These are phyloP conservation scores for Aureobasidium mangrovei DNA, from an alignment of 2,329 filamentous ascomycete genomes.

Conservation along the genomic window DNA sequence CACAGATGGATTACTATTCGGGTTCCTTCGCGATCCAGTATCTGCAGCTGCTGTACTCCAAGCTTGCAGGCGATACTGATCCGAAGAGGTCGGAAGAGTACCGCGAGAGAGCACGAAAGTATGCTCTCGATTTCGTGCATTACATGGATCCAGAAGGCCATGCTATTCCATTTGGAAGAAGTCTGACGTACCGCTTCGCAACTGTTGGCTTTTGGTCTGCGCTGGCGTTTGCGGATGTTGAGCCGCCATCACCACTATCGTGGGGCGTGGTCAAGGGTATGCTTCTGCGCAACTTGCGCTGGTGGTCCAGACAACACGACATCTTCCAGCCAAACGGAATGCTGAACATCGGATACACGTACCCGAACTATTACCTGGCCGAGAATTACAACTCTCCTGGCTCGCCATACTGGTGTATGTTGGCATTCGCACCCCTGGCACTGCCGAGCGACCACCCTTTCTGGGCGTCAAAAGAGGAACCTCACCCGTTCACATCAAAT, in stretches of 20 bases:
- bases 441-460: constrained; percentile 63
- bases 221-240: constrained; percentile 65
- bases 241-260: constrained; percentile 60
- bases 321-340: constrained; percentile 71
- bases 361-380: constrained; percentile 72
- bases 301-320: constrained; percentile 68
- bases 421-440: constrained; percentile 66
- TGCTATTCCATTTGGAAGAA: constrained; percentile 68
- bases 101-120: constrained; percentile 55
- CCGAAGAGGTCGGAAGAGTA: constrained; percentile 59
- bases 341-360: constrained; percentile 66
- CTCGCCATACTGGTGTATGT: constrained; percentile 66
- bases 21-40: constrained; percentile 77
- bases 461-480: constrained; percentile 61
- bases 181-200: constrained; percentile 72
- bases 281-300: constrained; percentile 62
- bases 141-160: constrained; percentile 66
- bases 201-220: constrained; percentile 81
- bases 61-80: constrained; percentile 58
- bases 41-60: constrained; percentile 67
- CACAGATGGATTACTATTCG: constrained; percentile 81
- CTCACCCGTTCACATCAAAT: constrained; percentile 40
- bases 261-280: constrained; percentile 76
- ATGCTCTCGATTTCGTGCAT: constrained; percentile 62
- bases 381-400: constrained; percentile 79